A percentile compares a stretch with the other conserved stretches of the same genome.
Conservation (phyloP, 2,329 filamentous ascomycete genomes). For the Pezicula rhizophila region DNA sequence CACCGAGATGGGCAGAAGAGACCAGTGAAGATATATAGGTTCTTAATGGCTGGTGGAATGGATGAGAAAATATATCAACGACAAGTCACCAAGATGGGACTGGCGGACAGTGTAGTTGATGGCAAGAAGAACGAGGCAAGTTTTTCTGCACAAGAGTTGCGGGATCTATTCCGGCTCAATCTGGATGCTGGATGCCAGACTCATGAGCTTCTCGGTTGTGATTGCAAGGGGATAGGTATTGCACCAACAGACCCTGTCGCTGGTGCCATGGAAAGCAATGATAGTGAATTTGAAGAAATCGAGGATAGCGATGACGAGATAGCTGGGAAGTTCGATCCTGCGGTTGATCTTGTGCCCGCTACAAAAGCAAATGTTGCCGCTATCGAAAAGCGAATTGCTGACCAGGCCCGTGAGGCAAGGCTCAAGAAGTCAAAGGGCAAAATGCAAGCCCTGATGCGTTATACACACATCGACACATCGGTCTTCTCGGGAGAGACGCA, state of each 20-base stretch:
- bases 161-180: constrained; percentile 62
- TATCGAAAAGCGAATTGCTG: constrained; percentile 35
- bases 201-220: constrained; percentile 60
- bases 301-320: constrained; percentile 27
- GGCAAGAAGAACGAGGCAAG: constrained; percentile 52
- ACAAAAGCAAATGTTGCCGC: constrained; percentile 39
- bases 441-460: constrained; percentile 46
- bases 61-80: constrained; percentile 73
- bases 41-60: constrained; percentile 61
- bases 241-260: background rate
- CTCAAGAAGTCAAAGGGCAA: constrained; percentile 29
- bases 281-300: constrained; percentile 11
- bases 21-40: constrained; percentile 62
- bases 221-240: constrained; percentile 49
- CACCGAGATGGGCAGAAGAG: constrained; percentile 66
- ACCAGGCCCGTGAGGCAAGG: constrained; percentile 23
- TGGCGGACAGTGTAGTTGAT: constrained; percentile 67
- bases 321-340: constrained; percentile 1
- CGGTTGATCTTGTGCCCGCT: constrained; percentile 29
- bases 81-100: constrained; percentile 63
- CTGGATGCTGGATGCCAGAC: constrained; percentile 57
- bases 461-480: constrained; percentile 43
- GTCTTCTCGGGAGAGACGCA: constrained; percentile 27
- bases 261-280: constrained; percentile 3
- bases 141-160: constrained; percentile 60